Evolutionary conservation across 2,329 filamentous ascomycete species (phyloP).

Genomic region (Fusarium anthophilum): DNA sequence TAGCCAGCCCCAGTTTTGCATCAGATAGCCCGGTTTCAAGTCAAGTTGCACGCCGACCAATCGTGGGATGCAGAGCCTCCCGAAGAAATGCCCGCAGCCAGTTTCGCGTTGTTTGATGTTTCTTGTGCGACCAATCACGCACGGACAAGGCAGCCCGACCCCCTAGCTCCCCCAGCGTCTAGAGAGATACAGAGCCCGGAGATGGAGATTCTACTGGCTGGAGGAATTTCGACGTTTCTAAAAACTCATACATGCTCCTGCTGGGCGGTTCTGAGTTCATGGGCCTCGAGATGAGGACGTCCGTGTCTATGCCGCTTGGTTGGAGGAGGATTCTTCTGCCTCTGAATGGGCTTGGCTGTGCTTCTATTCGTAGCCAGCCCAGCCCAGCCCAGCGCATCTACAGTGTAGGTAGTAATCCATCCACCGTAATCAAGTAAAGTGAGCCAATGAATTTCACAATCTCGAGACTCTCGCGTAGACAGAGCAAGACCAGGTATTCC

Average conservation of each 20-base stretch:
- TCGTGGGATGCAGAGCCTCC: conserved; percentile 19
- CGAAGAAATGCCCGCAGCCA: conserved; percentile 2
- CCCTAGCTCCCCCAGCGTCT: conserved; percentile 18
- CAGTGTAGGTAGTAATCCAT: background rate
- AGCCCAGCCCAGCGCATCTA: background rate
- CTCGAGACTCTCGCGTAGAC: conserved; percentile 13
- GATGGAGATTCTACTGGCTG: conserved; percentile 3
- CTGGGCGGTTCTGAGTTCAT: conserved; percentile 2
- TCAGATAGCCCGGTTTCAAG: conserved; percentile 34
- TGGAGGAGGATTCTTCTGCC: conserved; percentile 11
- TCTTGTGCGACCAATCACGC: conserved; percentile 6
- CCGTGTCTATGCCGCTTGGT: conserved; percentile 18
- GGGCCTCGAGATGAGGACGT: background rate
- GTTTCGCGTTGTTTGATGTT: conserved; percentile 30
- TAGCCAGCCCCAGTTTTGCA: conserved; percentile 24
- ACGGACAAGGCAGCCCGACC: background rate
- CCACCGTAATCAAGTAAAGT: background rate
- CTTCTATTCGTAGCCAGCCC: conserved; percentile 28
- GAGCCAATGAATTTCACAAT: conserved; percentile 22
- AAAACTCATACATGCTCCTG: conserved; percentile 6
- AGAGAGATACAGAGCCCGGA: conserved; percentile 12
- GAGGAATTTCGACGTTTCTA: conserved; percentile 3
- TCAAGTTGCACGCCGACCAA: conserved; percentile 15
- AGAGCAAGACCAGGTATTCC: background rate
- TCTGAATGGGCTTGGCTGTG: conserved; percentile 9